phyloP scores from a whole-genome alignment of 495 filamentous ascomycete genomes.

The Lophium mytilinum region DNA sequence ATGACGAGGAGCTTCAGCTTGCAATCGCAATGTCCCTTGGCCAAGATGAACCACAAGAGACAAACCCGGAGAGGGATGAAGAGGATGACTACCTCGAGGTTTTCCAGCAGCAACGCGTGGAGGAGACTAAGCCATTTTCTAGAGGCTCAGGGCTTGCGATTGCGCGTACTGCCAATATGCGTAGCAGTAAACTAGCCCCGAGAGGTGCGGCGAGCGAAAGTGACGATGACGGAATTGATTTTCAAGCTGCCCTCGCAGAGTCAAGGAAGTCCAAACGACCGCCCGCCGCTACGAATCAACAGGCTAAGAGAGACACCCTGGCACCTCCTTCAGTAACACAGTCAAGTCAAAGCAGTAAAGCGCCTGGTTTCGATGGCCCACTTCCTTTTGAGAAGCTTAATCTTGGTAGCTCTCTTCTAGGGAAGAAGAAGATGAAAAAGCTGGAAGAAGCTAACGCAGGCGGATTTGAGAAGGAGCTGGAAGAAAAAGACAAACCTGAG shows the following conservation, averaged over 20 bases:
- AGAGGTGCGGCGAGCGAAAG: conserved; percentile 35
- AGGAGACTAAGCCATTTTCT: conserved; percentile 44
- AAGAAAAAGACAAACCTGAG: conserved; percentile 41
- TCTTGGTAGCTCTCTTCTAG: conserved; percentile 52
- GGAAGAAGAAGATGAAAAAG: conserved; percentile 38
- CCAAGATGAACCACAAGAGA: conserved; percentile 23
- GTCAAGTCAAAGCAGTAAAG: conserved; percentile 26
- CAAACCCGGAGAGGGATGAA: conserved; percentile 26
- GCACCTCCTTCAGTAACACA: conserved; percentile 10
- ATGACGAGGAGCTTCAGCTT: conserved; percentile 67
- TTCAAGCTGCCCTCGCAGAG: conserved; percentile 51
- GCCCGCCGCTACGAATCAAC: conserved; percentile 8
- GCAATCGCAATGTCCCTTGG: conserved; percentile 78
- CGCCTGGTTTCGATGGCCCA: conserved; percentile 63
- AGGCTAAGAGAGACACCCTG: not conserved
- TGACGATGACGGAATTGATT: conserved; percentile 52
- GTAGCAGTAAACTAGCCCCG: conserved; percentile 47
- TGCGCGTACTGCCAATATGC: conserved; percentile 55
- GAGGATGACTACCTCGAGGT: conserved; percentile 35
- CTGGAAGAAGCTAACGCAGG: conserved; percentile 51
- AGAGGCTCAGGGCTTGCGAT: conserved; percentile 49
- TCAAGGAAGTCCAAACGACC: conserved; percentile 36
- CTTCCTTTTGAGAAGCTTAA: conserved; percentile 84
- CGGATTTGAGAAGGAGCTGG: conserved; percentile 54
- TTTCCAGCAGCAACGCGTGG: conserved; percentile 45